Evolutionary conservation across 2,329 filamentous ascomycete species (phyloP), one percentile per base, ranked within the genome.

Genomic region (Fusarium sp.): DNA sequence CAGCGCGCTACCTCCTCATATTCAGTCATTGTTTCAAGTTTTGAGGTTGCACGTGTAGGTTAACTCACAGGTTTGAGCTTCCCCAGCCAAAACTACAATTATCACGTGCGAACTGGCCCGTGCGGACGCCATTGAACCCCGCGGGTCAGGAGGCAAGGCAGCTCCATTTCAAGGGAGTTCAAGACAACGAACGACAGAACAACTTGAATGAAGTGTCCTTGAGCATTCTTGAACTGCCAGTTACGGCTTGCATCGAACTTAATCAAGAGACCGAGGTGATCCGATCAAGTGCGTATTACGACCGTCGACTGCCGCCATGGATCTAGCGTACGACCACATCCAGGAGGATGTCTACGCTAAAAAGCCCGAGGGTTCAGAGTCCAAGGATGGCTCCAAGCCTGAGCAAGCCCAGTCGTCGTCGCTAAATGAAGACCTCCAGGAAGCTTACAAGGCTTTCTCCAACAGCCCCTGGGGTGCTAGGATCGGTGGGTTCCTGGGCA

Each of bases 311-410:
- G 58, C 54, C 71, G 62, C 74, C 74, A 98, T 99, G 96, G 96
- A 99, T 89, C 88, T 97, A 80, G 95, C 95, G 52, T 99, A 98
- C 89, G 96, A 99, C 81, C 95, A 98, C 83, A 97, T 98, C 79
- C 92, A 94, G 81, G 94, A 98, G 85, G 92, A 96, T 82, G 89
- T 91, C 61, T 89, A 94, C 71, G 87, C 89, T 42, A 89, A 90
- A 77, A 78, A 79, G 68, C 74, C 71, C 24, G 87, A 91, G 66
- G 80, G 86, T 69, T 86, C 89, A 71, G 85, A 87, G 73, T 64
- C 79, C 40, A 84, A 85, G 50, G 83, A 85, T 50, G 82, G 83
- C 56, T 80, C 86, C 58, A 80, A 84, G 63, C 71, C 78, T 24
- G 83, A 84, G 69, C 80, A 85, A 75, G 78, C 83, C 60, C 83